A percentile compares a stretch with the other conserved stretches of the same genome.
Conservation (phyloP, 1,139 yeast genomes). For the Debaryomyces singareniensis region DNA sequence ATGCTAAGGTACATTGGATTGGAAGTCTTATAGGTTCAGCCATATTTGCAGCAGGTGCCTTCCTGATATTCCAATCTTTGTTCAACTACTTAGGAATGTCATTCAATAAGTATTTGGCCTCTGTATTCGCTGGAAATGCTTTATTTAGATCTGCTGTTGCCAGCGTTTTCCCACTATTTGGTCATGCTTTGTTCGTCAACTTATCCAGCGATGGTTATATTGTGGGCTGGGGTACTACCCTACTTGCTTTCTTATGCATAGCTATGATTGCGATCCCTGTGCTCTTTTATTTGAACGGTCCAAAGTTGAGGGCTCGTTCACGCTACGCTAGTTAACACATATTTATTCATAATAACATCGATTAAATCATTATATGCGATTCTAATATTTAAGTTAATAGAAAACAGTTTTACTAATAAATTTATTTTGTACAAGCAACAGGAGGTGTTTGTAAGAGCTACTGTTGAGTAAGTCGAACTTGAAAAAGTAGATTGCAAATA, state of each 20-base stretch:
- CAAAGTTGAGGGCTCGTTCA: conserved; percentile 42
- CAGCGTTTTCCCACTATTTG: conserved; percentile 10
- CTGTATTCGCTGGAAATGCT: conserved; percentile 54
- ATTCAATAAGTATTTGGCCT: conserved; percentile 46
- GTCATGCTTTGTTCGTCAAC: conserved; percentile 39
- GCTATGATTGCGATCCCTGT: conserved; percentile 42
- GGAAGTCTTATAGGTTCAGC: conserved; percentile 26
- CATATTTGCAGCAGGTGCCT: conserved; percentile 22
- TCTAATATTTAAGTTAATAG: too few species aligned
- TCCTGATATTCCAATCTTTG: conserved; percentile 25
- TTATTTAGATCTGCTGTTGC: conserved; percentile 41
- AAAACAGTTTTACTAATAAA: too few species aligned
- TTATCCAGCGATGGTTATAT: conserved; percentile 41
- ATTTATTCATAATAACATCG: too few species aligned
- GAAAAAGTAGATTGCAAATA: too few species aligned
- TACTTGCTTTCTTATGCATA: conserved; percentile 38
- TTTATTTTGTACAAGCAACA: too few species aligned
- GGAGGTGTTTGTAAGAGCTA: too few species aligned
- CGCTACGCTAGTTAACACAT: conserved; percentile 23
- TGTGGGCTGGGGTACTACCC: conserved; percentile 51
- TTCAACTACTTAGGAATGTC: conserved; percentile 58
- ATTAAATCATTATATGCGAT: too few species aligned
- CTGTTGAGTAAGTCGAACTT: too few species aligned
- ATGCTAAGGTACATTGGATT: conserved; percentile 25
- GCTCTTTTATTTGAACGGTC: conserved; percentile 42